Evolutionary conservation across 164 flowering plant species (phyloP), one percentile per base, ranked within the genome.

Genomic region (Tetracentron sinense): DNA sequence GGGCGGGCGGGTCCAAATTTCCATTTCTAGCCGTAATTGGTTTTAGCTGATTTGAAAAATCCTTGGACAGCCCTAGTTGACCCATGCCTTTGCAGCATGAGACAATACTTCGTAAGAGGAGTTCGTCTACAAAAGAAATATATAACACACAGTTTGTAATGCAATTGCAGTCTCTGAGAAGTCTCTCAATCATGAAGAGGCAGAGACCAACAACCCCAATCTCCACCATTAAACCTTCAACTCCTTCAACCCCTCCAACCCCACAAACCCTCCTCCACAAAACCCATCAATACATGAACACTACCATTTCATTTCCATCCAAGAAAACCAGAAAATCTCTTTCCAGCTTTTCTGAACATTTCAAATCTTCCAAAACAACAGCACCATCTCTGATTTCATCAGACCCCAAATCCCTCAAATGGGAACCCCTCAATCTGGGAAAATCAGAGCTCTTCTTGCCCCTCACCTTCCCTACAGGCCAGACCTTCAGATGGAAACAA

Each of bases 391-490:
- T n/a, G n/a, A n/a, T n/a, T n/a, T n/a, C n/a, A n/a, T n/a, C 66
- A 44, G 54, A 52, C 17, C 52, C 28, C 54, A 42, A 42, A 29
- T 10, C 71, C 58, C 61, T 60, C 25, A 59, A 76, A 31, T 94
- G 99, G 97, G 64, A 59, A n/a, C 82, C 92, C 17, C 92, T 91
- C 59, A 77, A 83, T 54, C 68, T 89, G 11, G 48, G 59, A 60
- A 81, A 74, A 57, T 76, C 90, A 8, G 97, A 94, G 72, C 96
- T 94, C 71, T 86, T 66, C 59, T 61, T 94, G 27, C 88, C 95
- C 42, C 90, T 94, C 69, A 91, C 99, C 0, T 84, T 94, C 77
- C 99, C 97, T 50, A 94, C 99, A 2, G 99, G 99, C 70, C 99
- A 94, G 62, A 91, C 97, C 74, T 91, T 94, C 79, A 71, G 83